Conservation (phyloP, 1,284 basidiomycete species). For the Lentinula novae-zelandiae region DNA sequence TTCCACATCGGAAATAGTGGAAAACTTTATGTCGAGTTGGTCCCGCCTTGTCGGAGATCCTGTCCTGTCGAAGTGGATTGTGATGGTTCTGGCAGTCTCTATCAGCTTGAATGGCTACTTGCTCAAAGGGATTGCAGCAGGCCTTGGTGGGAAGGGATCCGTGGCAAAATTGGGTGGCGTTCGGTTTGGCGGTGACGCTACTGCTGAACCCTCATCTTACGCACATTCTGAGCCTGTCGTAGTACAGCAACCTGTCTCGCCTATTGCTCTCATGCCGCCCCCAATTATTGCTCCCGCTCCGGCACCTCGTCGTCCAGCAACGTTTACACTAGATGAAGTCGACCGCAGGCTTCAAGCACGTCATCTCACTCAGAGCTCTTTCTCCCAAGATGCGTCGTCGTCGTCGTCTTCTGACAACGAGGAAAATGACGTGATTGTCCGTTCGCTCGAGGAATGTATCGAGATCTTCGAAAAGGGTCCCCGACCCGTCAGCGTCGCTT, state of each 20-base stretch:
- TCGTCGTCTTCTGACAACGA: background rate
- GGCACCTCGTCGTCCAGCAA: constrained; percentile 14
- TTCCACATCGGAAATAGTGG: constrained; percentile 39
- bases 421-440: constrained; percentile 24
- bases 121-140: constrained; percentile 73
- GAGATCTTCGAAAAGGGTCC: constrained; percentile 86
- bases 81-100: constrained; percentile 82
- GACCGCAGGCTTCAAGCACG: constrained; percentile 42
- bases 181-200: constrained; percentile 40
- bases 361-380: constrained; percentile 17
- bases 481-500: constrained; percentile 52
- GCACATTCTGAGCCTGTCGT: constrained; percentile 16
- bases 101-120: constrained; percentile 94
- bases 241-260: constrained; percentile 24
- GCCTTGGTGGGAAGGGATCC: constrained; percentile 34
- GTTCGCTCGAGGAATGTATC: constrained; percentile 78
- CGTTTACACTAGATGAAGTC: constrained; percentile 46
- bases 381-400: background rate
- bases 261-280: constrained; percentile 19
- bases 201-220: constrained; percentile 17
- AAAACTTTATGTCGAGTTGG: constrained; percentile 93
- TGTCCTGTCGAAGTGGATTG: constrained; percentile 94
- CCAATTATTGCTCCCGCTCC: constrained; percentile 10
- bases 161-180: constrained; percentile 42
- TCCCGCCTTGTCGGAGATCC: constrained; percentile 94